Evolutionary conservation across 331 rosid genomes (phyloP).

Genomic region (Malus hybrid): DNA sequence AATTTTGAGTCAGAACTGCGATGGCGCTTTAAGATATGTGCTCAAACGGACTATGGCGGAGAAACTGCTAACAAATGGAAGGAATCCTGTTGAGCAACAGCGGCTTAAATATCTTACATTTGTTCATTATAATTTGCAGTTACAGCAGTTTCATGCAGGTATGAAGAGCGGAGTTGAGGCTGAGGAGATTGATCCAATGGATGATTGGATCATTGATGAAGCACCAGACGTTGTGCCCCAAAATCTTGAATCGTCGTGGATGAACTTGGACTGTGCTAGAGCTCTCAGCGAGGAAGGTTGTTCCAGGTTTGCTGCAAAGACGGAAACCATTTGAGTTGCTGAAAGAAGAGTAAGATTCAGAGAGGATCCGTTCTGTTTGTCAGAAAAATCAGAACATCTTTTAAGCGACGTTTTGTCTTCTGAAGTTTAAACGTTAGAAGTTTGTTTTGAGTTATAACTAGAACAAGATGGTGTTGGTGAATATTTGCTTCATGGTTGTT

Average conservation of each 20-base stretch:
- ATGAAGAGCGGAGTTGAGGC: not conserved
- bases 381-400: not conserved
- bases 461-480: no score
- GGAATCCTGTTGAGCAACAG: constrained; percentile 13
- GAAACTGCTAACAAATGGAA: constrained; percentile 12
- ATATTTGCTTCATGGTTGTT: no score
- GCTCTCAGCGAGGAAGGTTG: not conserved
- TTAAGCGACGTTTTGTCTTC: no score
- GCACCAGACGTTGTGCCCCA: not conserved
- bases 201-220: constrained; percentile 14
- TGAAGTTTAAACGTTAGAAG: no score
- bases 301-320: not conserved
- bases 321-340: not conserved
- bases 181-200: constrained; percentile 9
- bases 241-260: not conserved
- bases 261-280: not conserved
- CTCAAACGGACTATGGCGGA: constrained; percentile 20
- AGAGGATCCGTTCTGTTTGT: not conserved
- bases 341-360: not conserved
- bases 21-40: constrained; percentile 11
- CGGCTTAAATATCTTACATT: constrained; percentile 7
- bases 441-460: no score
- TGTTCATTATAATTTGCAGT: constrained; percentile 18
- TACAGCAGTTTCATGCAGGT: constrained; percentile 13
- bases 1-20: constrained; percentile 22